Percentiles rank a stretch among this genome's conserved stretches.
phyloP scores from a whole-genome alignment of 345 rosid species.

The Luvunga scandens region DNA sequence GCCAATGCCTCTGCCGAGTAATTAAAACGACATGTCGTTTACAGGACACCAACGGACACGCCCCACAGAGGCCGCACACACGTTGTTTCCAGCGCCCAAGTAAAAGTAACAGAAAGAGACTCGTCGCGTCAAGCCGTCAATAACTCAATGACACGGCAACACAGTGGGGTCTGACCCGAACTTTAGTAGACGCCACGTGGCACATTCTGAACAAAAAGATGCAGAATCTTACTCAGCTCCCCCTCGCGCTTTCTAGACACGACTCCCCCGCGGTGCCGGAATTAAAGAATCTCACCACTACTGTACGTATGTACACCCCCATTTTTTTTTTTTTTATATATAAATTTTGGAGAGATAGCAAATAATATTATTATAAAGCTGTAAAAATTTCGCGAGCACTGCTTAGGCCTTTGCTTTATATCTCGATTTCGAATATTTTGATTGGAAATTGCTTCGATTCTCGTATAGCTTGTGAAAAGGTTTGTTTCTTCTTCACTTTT shows the following conservation, averaged over 20 bases:
- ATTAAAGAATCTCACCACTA: background rate
- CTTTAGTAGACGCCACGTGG: background rate
- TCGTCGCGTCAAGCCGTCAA: background rate
- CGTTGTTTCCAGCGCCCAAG: background rate
- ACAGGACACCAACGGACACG: background rate
- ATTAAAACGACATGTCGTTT: background rate
- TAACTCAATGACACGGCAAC: background rate
- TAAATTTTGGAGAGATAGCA: background rate
- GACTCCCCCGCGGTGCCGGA: background rate
- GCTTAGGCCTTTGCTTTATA: background rate
- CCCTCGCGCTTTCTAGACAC: background rate
- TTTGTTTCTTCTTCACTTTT: background rate
- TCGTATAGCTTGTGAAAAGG: background rate
- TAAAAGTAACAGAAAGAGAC: background rate
- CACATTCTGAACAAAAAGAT: background rate
- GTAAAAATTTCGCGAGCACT: no score
- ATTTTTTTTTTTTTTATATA: no score
- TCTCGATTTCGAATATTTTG: constrained; percentile 12
- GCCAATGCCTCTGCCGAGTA: background rate
- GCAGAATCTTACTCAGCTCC: background rate
- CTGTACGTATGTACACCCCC: background rate
- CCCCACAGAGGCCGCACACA: background rate
- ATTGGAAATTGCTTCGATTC: background rate
- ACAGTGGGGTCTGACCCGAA: background rate
- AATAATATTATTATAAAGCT: background rate